Evolutionary conservation across 2,329 filamentous ascomycete genomes (phyloP).

Genomic region (Diplodia mutila): DNA sequence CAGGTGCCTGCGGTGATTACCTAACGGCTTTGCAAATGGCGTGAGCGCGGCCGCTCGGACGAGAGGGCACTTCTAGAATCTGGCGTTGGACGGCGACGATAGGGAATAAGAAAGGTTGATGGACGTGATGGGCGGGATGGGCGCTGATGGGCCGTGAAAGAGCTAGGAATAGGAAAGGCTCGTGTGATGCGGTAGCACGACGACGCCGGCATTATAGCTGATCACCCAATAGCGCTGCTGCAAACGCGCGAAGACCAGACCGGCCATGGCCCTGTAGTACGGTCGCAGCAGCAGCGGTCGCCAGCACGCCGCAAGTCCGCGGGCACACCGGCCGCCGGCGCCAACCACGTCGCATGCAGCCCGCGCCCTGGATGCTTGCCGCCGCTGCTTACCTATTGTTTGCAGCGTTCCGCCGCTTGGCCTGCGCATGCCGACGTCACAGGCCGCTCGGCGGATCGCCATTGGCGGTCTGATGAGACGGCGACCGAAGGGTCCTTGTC

Average conservation of each 20-base stretch:
- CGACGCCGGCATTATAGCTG: slow-evolving; percentile 21
- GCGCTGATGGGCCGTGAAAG: slow-evolving; percentile 20
- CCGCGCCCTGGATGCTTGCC: slow-evolving; percentile 11
- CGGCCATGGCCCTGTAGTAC: not conserved
- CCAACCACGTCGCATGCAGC: slow-evolving; percentile 14
- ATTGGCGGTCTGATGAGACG: slow-evolving; percentile 24
- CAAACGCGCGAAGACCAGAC: slow-evolving; percentile 6
- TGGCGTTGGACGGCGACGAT: slow-evolving; percentile 8
- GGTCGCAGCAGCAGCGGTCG: slow-evolving; percentile 9
- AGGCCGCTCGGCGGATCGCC: slow-evolving; percentile 18
- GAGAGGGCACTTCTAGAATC: slow-evolving; percentile 21
- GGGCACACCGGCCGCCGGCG: not conserved
- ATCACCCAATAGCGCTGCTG: slow-evolving; percentile 14
- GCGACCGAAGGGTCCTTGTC: slow-evolving; percentile 2
- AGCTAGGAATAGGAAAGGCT: slow-evolving; percentile 23
- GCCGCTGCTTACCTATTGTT: slow-evolving; percentile 15
- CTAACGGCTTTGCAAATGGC: slow-evolving; percentile 20
- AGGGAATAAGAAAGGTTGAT: slow-evolving; percentile 17
- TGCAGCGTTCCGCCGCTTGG: slow-evolving; percentile 18
- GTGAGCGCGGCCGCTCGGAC: slow-evolving; percentile 22
- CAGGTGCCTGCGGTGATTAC: slow-evolving; percentile 13
- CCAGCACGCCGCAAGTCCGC: not conserved
- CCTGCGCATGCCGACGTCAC: slow-evolving; percentile 12
- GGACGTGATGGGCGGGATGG: slow-evolving; percentile 21
- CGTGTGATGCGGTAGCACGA: slow-evolving; percentile 23